A percentile compares a stretch with the other conserved stretches of the same genome.
Conservation (phyloP, 2,329 filamentous ascomycete genomes). For the Pseudocercospora fijiensis region DNA sequence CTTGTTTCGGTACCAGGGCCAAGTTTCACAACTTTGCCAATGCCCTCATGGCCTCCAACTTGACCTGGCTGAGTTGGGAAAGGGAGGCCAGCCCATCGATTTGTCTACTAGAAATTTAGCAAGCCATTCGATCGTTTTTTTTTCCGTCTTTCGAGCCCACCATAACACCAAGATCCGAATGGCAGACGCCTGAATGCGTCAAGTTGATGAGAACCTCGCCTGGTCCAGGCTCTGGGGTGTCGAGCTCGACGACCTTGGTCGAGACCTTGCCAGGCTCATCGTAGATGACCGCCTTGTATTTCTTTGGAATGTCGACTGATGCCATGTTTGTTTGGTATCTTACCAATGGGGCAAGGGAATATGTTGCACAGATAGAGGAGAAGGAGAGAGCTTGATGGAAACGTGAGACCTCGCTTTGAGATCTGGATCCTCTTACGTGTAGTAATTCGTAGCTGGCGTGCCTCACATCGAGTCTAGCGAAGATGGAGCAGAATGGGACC, state of each 20-base stretch:
- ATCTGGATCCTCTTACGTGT: background rate
- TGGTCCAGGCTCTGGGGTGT: constrained; percentile 63
- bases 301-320: constrained; percentile 48
- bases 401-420: background rate
- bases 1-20: constrained; percentile 59
- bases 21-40: constrained; percentile 63
- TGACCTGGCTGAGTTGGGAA: constrained; percentile 60
- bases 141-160: constrained; percentile 33
- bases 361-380: background rate
- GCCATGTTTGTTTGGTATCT: constrained; percentile 6
- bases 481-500: background rate
- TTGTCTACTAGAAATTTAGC: constrained; percentile 17
- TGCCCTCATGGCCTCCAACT: constrained; percentile 68
- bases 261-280: constrained; percentile 65
- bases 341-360: background rate
- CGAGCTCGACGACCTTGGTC: constrained; percentile 62
- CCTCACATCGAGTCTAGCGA: background rate
- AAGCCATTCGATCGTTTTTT: background rate
- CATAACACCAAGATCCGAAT: constrained; percentile 61
- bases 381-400: background rate
- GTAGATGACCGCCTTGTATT: constrained; percentile 64
- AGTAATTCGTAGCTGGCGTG: background rate
- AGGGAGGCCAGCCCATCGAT: constrained; percentile 56
- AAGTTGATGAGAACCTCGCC: constrained; percentile 52
- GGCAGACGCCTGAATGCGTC: constrained; percentile 65